Evolutionary conservation across 208 protist species (phyloP).

Genomic region (Novymonas esmeraldas): DNA sequence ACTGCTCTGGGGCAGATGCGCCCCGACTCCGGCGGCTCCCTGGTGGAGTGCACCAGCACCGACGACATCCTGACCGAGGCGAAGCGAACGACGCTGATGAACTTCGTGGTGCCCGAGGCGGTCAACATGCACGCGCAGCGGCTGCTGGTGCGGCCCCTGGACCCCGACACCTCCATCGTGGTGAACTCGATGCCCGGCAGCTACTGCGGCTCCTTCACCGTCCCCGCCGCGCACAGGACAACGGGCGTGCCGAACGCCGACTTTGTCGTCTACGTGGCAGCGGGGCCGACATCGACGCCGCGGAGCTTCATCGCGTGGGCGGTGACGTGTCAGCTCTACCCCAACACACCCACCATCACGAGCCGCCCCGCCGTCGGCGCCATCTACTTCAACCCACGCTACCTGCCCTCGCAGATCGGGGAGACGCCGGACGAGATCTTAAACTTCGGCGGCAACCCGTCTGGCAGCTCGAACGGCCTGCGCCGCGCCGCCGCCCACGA

Average conservation of each 20-base stretch:
- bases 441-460: conserved; percentile 9
- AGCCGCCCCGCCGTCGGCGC: conserved; percentile 45
- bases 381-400: conserved; percentile 34
- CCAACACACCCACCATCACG: background rate
- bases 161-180: conserved; percentile 9
- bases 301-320: conserved; percentile 44
- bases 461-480: background rate
- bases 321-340: conserved; percentile 35
- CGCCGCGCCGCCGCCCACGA: conserved; percentile 64
- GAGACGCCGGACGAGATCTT: conserved; percentile 2
- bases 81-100: conserved; percentile 33
- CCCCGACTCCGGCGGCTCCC: conserved; percentile 34
- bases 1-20: conserved; percentile 28
- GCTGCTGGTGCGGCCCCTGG: conserved; percentile 37
- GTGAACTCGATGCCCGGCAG: conserved; percentile 13
- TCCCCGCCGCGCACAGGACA: conserved; percentile 46
- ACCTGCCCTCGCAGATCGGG: conserved; percentile 4
- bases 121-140: conserved; percentile 49
- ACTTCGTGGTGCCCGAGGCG: conserved; percentile 42
- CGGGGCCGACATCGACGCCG: conserved; percentile 29
- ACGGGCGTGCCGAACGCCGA: conserved; percentile 50
- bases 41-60: conserved; percentile 16
- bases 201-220: conserved; percentile 30
- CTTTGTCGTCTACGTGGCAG: conserved; percentile 70
- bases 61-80: conserved; percentile 41